Evolutionary conservation across 108 stramenopile species (phyloP).

Genomic region (Cylindrotheca fusiformis): DNA sequence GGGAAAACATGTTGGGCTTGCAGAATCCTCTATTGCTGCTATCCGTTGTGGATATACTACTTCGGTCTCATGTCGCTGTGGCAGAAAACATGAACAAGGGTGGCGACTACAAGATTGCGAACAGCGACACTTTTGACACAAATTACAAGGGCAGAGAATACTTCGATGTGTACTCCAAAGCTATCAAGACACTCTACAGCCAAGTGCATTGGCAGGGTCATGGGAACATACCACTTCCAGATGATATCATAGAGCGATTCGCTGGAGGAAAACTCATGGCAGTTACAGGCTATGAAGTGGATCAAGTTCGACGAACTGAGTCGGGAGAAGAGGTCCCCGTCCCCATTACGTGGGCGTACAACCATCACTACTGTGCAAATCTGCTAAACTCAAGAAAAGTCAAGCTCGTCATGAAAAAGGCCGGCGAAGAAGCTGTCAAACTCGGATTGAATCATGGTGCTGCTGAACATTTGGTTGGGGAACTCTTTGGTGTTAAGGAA

Average conservation of each 20-base stretch:
- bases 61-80: not conserved
- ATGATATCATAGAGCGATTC: conserved; percentile 31
- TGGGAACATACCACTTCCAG: conserved; percentile 30
- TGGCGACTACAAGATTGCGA: conserved; percentile 6
- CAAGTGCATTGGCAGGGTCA: conserved; percentile 38
- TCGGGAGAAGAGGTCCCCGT: conserved; percentile 33
- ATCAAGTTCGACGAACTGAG: conserved; percentile 24
- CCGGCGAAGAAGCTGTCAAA: not conserved
- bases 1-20: no score
- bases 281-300: conserved; percentile 40
- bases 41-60: not conserved
- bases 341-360: conserved; percentile 48
- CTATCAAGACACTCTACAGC: conserved; percentile 25
- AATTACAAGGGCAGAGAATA: conserved; percentile 14
- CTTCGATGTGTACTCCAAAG: conserved; percentile 38
- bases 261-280: conserved; percentile 30
- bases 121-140: conserved; percentile 6
- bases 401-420: conserved; percentile 1
- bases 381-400: not conserved
- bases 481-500: conserved; percentile 9
- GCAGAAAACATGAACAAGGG: not conserved
- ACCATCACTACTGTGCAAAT: conserved; percentile 40
- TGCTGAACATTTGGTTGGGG: not conserved
- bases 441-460: conserved; percentile 6
- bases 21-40: not conserved